phyloP scores from a whole-genome alignment of 2,329 filamentous ascomycete species.

The Talaromyces sp. region DNA sequence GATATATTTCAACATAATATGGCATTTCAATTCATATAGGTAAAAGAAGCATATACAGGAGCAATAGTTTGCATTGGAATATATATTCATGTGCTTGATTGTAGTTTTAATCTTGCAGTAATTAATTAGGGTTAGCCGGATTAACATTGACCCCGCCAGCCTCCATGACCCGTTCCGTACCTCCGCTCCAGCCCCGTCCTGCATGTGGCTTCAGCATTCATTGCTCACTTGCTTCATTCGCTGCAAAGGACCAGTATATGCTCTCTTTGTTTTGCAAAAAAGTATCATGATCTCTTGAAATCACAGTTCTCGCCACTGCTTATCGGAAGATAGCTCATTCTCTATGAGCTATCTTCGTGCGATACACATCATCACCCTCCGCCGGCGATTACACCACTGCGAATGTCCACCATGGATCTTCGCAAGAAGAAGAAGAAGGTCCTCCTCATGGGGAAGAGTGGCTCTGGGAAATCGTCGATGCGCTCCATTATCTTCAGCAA shows the following conservation, averaged over 20 bases:
- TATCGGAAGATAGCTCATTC: background rate
- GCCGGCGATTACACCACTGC: background rate
- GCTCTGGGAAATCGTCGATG: constrained; percentile 98
- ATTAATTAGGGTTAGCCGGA: background rate
- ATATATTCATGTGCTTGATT: background rate
- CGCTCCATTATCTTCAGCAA: constrained; percentile 98
- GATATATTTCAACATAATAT: background rate
- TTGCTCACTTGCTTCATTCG: background rate
- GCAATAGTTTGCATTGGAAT: background rate
- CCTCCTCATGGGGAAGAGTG: constrained; percentile 88
- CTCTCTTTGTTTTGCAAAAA: background rate
- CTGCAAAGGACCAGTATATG: background rate
- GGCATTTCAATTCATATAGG: background rate
- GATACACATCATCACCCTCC: background rate
- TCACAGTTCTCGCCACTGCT: background rate
- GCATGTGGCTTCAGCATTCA: background rate
- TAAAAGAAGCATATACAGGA: background rate
- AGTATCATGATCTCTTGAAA: background rate
- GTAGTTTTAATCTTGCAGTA: background rate
- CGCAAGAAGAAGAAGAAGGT: constrained; percentile 78
- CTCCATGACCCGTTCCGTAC: background rate
- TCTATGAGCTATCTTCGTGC: background rate
- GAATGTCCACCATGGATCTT: constrained; percentile 32
- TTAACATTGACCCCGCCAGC: constrained; percentile 1
- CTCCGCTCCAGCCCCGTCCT: background rate